A percentile compares a stretch with the other conserved stretches of the same genome.
Conservation (phyloP, 139 green algal species). For the Coelastrella sp. region DNA sequence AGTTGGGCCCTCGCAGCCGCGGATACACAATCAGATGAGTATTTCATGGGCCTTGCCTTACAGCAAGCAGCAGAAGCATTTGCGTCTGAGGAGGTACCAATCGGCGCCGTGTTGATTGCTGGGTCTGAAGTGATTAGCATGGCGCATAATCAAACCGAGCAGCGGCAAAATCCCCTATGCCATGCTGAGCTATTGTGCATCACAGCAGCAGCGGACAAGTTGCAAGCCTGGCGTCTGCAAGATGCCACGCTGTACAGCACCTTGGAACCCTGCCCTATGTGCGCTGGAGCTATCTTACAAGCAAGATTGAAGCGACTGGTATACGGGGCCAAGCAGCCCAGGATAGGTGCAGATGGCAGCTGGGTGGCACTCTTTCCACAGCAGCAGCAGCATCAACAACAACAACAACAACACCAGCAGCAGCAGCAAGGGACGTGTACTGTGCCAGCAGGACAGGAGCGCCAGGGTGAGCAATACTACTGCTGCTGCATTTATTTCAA, state of each 20-base stretch:
- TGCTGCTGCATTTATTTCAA: too few species aligned
- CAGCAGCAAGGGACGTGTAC: neutral
- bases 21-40: neutral
- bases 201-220: constrained; percentile 51
- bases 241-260: constrained; percentile 92
- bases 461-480: too few species aligned
- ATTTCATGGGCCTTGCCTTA: constrained; percentile 68
- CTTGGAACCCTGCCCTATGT: constrained; percentile 97
- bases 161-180: constrained; percentile 71
- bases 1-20: too few species aligned
- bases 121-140: constrained; percentile 57
- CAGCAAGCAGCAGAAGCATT: constrained; percentile 54
- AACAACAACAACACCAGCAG: neutral
- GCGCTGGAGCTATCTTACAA: constrained; percentile 91
- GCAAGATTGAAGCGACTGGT: constrained; percentile 83
- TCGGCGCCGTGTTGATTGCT: constrained; percentile 85
- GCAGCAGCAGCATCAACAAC: neutral
- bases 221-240: constrained; percentile 76
- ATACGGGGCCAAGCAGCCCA: constrained; percentile 86
- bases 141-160: constrained; percentile 75
- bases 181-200: constrained; percentile 93
- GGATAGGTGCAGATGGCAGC: constrained; percentile 89
- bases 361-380: constrained; percentile 82
- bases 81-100: constrained; percentile 79
- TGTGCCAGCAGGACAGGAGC: too few species aligned